A percentile compares a stretch with the other conserved stretches of the same genome.
Conservation (phyloP, 2,329 filamentous ascomycete genomes). For the Aulographum hederae region DNA sequence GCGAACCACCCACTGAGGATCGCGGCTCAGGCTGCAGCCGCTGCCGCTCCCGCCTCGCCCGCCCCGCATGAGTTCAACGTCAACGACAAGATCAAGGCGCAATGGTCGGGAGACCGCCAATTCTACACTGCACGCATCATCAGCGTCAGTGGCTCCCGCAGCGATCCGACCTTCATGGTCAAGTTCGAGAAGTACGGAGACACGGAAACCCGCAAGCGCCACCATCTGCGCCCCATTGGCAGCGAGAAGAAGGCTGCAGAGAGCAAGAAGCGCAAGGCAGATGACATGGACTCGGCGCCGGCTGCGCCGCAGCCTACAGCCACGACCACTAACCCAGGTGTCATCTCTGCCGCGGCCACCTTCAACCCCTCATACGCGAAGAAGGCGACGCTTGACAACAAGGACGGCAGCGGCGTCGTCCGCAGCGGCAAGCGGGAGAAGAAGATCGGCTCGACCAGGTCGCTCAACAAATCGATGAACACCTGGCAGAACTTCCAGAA, state of each 20-base stretch:
- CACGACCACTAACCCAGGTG: slow-evolving; percentile 28
- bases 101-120: slow-evolving; percentile 80
- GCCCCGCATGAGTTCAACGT: too few relatives aligned
- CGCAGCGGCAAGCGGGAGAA: too few relatives aligned
- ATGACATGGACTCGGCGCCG: too few relatives aligned
- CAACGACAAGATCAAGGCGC: slow-evolving; percentile 78
- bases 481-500: too few relatives aligned
- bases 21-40: too few relatives aligned
- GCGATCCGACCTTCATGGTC: slow-evolving; percentile 80
- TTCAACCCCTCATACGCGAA: slow-evolving; percentile 47
- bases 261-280: slow-evolving; percentile 59
- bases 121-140: slow-evolving; percentile 91
- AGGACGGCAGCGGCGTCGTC: too few relatives aligned
- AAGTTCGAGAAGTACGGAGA: slow-evolving; percentile 80
- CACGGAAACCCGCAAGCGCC: slow-evolving; percentile 56
- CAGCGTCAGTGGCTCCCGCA: slow-evolving; percentile 81
- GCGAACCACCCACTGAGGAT: too few relatives aligned
- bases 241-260: slow-evolving; percentile 5
- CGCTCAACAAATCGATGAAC: too few relatives aligned
- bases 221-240: slow-evolving; percentile 70
- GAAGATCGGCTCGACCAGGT: too few relatives aligned
- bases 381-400: slow-evolving; percentile 42
- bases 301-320: slow-evolving; percentile 35
- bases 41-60: too few relatives aligned
- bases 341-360: slow-evolving; percentile 48